phyloP scores from a whole-genome alignment of 352 stramenopile species.

The Phytophthora idaei region DNA sequence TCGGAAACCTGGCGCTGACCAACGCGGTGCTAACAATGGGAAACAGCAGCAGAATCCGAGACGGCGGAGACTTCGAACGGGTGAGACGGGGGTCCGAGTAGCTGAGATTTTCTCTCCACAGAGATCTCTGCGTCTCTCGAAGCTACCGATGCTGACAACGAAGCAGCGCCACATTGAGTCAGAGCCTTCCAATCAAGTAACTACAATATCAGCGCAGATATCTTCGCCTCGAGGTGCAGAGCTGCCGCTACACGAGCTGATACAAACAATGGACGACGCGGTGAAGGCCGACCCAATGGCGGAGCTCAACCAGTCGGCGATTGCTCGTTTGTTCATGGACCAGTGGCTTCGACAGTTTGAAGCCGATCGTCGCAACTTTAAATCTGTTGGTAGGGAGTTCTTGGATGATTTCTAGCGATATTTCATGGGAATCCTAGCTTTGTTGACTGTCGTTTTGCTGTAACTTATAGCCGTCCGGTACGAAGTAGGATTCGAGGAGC shows the following conservation, averaged over 20 bases:
- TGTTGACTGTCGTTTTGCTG: background rate
- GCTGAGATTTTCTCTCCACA: constrained; percentile 49
- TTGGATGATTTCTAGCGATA: background rate
- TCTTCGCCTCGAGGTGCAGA: background rate
- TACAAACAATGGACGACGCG: constrained; percentile 55
- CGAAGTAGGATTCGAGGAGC: constrained; percentile 67
- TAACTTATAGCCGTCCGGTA: constrained; percentile 54
- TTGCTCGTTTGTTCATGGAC: constrained; percentile 67
- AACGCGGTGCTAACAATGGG: constrained; percentile 1
- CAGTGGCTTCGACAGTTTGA: constrained; percentile 69
- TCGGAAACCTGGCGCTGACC: constrained; percentile 24
- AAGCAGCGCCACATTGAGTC: background rate
- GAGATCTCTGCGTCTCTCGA: constrained; percentile 47
- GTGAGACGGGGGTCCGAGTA: constrained; percentile 1
- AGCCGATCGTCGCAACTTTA: constrained; percentile 52
- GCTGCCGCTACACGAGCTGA: constrained; percentile 58
- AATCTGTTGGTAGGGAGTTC: constrained; percentile 56
- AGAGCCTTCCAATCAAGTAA: constrained; percentile 16
- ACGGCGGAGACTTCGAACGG: constrained; percentile 4
- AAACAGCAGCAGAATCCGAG: constrained; percentile 25
- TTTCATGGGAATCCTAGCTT: background rate
- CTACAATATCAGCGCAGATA: background rate
- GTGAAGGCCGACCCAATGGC: constrained; percentile 54
- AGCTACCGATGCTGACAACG: constrained; percentile 19
- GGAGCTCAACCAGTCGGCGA: constrained; percentile 56